phyloP scores from a whole-genome alignment of 176 grass and related monocot genomes.

The Puccinellia tenuiflora region DNA sequence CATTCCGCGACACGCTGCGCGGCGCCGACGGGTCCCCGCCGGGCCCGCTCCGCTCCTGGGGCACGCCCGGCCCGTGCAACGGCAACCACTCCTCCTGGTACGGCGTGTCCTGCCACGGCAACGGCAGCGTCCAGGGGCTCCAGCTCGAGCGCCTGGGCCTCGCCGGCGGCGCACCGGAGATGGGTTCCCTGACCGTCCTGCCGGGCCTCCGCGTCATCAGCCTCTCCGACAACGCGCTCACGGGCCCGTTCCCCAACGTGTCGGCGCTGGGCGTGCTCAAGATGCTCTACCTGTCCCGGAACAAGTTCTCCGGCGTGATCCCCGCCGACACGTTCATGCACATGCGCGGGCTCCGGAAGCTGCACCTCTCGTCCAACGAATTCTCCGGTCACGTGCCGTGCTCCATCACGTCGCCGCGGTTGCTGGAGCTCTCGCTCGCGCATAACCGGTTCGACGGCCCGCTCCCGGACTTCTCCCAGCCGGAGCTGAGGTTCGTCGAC shows the following conservation, averaged over 20 bases:
- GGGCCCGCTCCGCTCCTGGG: conserved; percentile 38
- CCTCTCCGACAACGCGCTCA: conserved; percentile 65
- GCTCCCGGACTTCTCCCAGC: conserved; percentile 56
- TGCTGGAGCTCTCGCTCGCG: conserved; percentile 57
- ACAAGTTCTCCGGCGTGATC: conserved; percentile 63
- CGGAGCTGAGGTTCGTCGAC: conserved; percentile 52
- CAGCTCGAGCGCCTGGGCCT: conserved; percentile 68
- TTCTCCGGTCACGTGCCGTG: conserved; percentile 53
- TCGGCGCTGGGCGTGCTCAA: conserved; percentile 48
- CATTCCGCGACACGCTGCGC: conserved; percentile 55
- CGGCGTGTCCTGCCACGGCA: conserved; percentile 73
- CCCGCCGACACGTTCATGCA: conserved; percentile 47
- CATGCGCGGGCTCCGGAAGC: conserved; percentile 72
- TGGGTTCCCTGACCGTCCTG: conserved; percentile 26
- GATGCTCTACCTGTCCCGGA: conserved; percentile 66
- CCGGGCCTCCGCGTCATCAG: conserved; percentile 57
- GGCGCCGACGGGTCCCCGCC: conserved; percentile 32
- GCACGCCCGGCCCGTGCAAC: conserved; percentile 35
- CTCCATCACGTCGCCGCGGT: conserved; percentile 60
- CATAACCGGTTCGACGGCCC: conserved; percentile 52
- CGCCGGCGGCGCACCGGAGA: conserved; percentile 37
- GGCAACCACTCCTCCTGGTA: conserved; percentile 51
- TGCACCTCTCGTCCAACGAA: conserved; percentile 52
- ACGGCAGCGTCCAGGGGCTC: conserved; percentile 63
- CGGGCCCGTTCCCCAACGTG: conserved; percentile 67